Base-by-base conservation (phyloP, 371 early-diverging fungal genomes). In the Syncephalastrum sp. region DNA sequence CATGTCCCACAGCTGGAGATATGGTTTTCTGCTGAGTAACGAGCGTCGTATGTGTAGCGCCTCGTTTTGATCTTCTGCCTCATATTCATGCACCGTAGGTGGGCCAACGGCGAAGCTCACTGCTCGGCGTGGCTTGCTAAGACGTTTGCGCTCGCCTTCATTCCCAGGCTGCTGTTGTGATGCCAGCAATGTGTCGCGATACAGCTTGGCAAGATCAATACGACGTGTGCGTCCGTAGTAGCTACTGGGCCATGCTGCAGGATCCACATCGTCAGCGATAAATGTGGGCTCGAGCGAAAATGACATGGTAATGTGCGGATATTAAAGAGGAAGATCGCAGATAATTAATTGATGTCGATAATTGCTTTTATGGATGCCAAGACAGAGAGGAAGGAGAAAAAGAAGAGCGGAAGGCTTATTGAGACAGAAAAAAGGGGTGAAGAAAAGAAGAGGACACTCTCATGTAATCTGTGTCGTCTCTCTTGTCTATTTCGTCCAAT, bases 191-290 rank as follows among this genome's bases (percentile, higher is more conserved):
- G 57, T 64, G 19, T 64, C 64, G 16, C 43, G 33, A 46, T 59
- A 64, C 7, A 66, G 49, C 48, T 66, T 57, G 13, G 57, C 61
- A 23, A 66, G 51, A 50, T 66, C 66, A 10, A 66, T 55, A 41
- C 61, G 61, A 21, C 54, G 42, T 21, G 59, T 61, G 3, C 55
- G 61, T 19, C 66, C 61, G 29, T 66, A 61, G 38, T 66, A 66
- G 41, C 66, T 66, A 24, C 66, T 66, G n/a, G 66, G 66, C 66
- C 66, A 66, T 42, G 66, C 66, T 5, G 61, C 21, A 8, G 54
- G 21, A 33, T 65, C 65, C 13, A 76, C 85, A 84, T 65, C 73
- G 81, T 17, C 88, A 13, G 41, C 12, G 38, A 33, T 33, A 33
- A 33, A 33, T 10, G 38, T 33, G 5, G 38, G 38, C 8, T 33